Evolutionary conservation across 176 grass and related monocot species (phyloP), one percentile per base, ranked within the genome.

Genomic region (barley (Hordeum vulgare)): DNA sequence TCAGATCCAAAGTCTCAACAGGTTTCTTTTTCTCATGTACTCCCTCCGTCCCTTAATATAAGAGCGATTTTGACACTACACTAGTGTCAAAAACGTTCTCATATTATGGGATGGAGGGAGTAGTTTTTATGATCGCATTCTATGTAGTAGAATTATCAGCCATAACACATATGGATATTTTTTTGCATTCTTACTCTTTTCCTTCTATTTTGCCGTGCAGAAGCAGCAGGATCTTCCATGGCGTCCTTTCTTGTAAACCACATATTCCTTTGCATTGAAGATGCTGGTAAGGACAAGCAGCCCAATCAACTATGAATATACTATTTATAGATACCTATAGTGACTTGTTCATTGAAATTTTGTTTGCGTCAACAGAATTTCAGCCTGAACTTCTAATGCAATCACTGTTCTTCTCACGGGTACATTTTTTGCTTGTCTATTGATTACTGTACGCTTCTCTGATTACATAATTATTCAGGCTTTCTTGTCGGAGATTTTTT

Each of bases 321-420:
- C 39, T 58, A 62, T 40, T 59, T 51, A 40, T 45, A 66, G 72
- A 75, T 14, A 75, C 26, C 75, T 85, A 69, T 85, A 74, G 37
- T 84, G 76, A 88, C 54, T 94, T 83, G 7, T 86, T 85, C 45
- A n/a, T 87, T 41, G 61, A 82, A 67, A 82, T 68, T 86, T 79
- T 49, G 53, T 80, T 78, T 84, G 39, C 84, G 67, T 76, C 65
- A 41, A 60, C 93, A 99, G 96, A 99, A 14, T 99, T 99, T 89
- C 91, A 94, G 82, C 93, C 96, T 86, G 96, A 99, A 89, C 88
- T 94, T 91, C 66, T 99, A 45, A 92, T 99, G 89, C 96, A 99
- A 84, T 99, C 96, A 6, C 80, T 99, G 74, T 90, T 99, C 81
- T 99, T 99, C 74, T 99, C 93, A 75, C 79, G 93, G 89, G 93